Conservation (phyloP, 768 basidiomycete genomes). For the Suillus decipiens region DNA sequence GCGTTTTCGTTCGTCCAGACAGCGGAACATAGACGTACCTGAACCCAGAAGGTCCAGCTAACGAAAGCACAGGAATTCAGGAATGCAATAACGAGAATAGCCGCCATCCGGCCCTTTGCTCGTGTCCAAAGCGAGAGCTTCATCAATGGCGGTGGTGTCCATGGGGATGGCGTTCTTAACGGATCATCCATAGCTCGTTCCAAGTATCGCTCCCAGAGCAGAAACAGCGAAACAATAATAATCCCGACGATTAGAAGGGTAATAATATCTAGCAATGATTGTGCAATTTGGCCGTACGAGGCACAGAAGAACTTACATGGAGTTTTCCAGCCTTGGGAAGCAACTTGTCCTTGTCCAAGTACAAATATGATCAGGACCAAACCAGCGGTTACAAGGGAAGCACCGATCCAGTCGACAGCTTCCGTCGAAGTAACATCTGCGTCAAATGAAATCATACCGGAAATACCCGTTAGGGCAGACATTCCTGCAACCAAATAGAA, state of each 20-base stretch:
- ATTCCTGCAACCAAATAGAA: conserved; percentile 65
- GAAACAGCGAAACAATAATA: conserved; percentile 53
- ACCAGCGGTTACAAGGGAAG: conserved; percentile 61
- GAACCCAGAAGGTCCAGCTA: conserved; percentile 53
- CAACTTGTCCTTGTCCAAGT: conserved; percentile 64
- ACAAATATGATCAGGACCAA: conserved; percentile 74
- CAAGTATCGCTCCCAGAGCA: conserved; percentile 67
- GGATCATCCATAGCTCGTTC: conserved; percentile 35
- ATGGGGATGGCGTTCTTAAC: conserved; percentile 23
- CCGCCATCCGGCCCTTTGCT: conserved; percentile 60
- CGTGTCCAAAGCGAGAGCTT: conserved; percentile 62
- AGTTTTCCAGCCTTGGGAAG: conserved; percentile 61
- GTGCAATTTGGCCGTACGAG: conserved; percentile 21
- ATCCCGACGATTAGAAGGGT: conserved; percentile 64
- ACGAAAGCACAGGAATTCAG: conserved; percentile 61
- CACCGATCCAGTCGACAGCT: conserved; percentile 76
- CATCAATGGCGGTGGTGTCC: conserved; percentile 64
- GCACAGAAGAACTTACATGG: conserved; percentile 40
- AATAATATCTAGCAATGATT: conserved; percentile 58
- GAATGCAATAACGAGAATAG: conserved; percentile 61
- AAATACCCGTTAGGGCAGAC: conserved; percentile 49
- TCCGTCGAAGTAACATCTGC: conserved; percentile 46
- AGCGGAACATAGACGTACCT: conserved; percentile 26
- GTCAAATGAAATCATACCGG: conserved; percentile 61
- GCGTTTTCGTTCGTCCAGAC: neutral